Conservation (phyloP, 805 yeast genomes). For the Cyberlindnera subsufficiens region DNA sequence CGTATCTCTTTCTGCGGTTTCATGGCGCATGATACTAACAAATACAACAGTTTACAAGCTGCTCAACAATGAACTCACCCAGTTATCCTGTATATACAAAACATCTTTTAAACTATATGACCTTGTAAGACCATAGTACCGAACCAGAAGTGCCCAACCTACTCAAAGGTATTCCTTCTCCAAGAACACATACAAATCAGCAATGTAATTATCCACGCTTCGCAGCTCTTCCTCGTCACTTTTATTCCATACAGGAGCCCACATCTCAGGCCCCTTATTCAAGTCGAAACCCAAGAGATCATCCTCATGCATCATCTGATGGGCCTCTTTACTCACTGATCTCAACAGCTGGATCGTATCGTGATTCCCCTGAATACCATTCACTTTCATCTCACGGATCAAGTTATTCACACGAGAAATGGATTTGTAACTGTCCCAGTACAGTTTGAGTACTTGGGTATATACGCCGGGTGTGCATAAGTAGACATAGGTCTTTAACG, state of each 20-base stretch:
- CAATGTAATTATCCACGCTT: constrained; percentile 8
- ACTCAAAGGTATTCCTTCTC: neutral
- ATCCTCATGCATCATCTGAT: constrained; percentile 7
- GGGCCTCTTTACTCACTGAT: constrained; percentile 7
- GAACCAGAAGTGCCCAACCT: no score
- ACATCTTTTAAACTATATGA: neutral
- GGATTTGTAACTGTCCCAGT: constrained; percentile 35
- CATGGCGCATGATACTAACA: constrained; percentile 1
- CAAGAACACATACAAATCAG: constrained; percentile 4
- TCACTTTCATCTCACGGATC: constrained; percentile 35
- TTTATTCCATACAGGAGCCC: constrained; percentile 15
- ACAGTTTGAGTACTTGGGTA: constrained; percentile 28
- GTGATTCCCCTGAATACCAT: constrained; percentile 32
- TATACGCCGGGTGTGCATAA: constrained; percentile 34
- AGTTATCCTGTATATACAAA: no score
- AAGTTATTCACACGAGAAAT: constrained; percentile 27
- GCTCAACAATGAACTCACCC: constrained; percentile 2
- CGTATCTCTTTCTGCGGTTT: constrained; percentile 5
- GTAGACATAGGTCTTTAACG: constrained; percentile 28
- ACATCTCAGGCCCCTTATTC: constrained; percentile 7
- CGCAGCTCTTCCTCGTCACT: constrained; percentile 11
- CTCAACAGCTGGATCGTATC: constrained; percentile 23
- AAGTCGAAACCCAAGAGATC: constrained; percentile 1
- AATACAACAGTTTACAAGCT: constrained; percentile 2
- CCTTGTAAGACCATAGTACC: neutral